Base-by-base conservation (phyloP, 805 yeast genomes). In the Candida morakotiae region DNA sequence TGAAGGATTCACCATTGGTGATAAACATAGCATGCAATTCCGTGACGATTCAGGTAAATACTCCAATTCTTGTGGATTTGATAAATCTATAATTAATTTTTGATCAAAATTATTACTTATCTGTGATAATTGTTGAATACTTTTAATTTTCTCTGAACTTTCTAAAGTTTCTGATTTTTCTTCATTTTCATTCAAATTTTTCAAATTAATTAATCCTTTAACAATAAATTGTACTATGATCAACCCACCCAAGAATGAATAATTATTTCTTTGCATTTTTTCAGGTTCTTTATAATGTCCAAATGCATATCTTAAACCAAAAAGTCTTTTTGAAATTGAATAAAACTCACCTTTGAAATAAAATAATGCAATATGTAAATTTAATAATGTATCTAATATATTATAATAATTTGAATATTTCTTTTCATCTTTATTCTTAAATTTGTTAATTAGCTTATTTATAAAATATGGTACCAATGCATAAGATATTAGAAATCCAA, bases 321-420 rank as follows among this genome's bases (percentile, higher is more conserved):
- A 79, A 0, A 87, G 13, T 26, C 98, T 66, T 49, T 87, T 88
- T 1, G 85, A 75, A 4, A 88, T 46, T 35, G 83, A 80, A 60
- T 89, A 89, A 56, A 83, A 93, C 20, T 80, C 73, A 2, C 97
- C 98, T 30, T 70, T 71, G 51, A 89, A 77, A 58, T 91, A 91
- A 55, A 91, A 91, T 0, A 85, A 25, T 0, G 95, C 91, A 35
- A 88, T 59, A 55, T 91, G 95, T 11, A 85, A 40, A 48, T 84
- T 83, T 54, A 79, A 60, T 5, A 84, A 38, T 1, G 75, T 62
- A 43, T 81, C 81, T 21, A 77, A 47, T 3, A 76, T 47, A 36
- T 66, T 64, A 13, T 71, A 52, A 46, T 73, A 75, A n/a, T 73
- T 66, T 5, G 64, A 46, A 19, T 64, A 46, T 14, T 56, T 40